Evolutionary conservation across 2,329 filamentous ascomycete genomes (phyloP).

Genomic region (Teratosphaeria zuluensis): DNA sequence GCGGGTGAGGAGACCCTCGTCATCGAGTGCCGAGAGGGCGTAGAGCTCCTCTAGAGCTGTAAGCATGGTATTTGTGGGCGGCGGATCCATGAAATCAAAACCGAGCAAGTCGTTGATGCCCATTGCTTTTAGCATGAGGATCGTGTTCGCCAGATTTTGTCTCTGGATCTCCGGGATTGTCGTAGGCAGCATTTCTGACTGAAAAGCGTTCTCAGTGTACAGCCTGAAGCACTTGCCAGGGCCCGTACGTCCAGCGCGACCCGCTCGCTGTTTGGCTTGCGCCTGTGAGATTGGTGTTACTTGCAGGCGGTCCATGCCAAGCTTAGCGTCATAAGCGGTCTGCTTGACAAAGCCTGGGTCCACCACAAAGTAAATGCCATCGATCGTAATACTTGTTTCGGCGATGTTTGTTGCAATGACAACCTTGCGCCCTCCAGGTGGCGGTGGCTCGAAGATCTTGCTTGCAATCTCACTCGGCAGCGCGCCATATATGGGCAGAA

Average conservation of each 20-base stretch:
- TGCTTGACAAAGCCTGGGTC: conserved; percentile 98
- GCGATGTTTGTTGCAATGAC: conserved; percentile 98
- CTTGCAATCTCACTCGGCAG: conserved; percentile 90
- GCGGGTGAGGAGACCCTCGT: conserved; percentile 86
- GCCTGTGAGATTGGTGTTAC: conserved; percentile 96
- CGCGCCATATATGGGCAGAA: conserved; percentile 91
- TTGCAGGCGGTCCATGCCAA: conserved; percentile 94
- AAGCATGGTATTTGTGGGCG: conserved; percentile 94
- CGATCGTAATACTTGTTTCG: conserved; percentile 95
- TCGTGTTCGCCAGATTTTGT: conserved; percentile 84
- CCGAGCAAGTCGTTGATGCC: conserved; percentile 95
- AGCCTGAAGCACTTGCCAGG: conserved; percentile 93
- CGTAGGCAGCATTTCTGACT: conserved; percentile 93
- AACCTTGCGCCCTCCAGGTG: conserved; percentile 77
- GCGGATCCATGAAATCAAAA: conserved; percentile 98
- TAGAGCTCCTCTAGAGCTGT: conserved; percentile 94
- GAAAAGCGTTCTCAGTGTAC: conserved; percentile 90
- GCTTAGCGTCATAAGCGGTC: conserved; percentile 90
- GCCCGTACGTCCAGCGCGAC: conserved; percentile 85
- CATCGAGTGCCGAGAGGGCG: conserved; percentile 79
- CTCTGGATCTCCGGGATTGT: conserved; percentile 95
- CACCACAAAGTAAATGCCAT: conserved; percentile 94
- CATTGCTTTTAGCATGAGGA: conserved; percentile 98
- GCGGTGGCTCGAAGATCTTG: conserved; percentile 87
- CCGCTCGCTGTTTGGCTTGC: conserved; percentile 87